Evolutionary conservation across 2,329 filamentous ascomycete genomes (phyloP), one percentile per base, ranked within the genome.

Genomic region (Exophiala oligosperma): DNA sequence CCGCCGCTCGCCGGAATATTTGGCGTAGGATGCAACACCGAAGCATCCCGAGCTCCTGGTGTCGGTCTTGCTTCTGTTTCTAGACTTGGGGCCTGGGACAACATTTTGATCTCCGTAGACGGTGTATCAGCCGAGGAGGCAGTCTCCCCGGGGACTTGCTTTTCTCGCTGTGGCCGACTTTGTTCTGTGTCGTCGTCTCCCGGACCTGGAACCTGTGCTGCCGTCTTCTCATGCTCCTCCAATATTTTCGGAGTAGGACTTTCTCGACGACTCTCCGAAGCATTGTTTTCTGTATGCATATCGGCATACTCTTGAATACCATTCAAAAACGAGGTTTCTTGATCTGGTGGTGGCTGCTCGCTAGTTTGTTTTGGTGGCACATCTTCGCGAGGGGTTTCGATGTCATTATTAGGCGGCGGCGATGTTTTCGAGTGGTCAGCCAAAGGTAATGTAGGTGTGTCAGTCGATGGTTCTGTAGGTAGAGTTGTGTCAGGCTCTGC

Each of bases 281-380:
- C 32, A 28, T 56, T 61, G 44, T 29, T 50, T 14, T 61, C 56
- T 46, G 24, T 44, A 37, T 56, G 44, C 54, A 64, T 49, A 32
- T 66, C 64, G 29, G 75, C 75, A 59, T 76, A 77, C 47, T 77
- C 74, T 24, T 77, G 70, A 52, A 78, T 78, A n/a, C 76, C 76
- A 60, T 72, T 70, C 12, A 77, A 68, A 64, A 79, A 76, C 9
- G 54, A 52, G 38, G 53, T 51, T 48, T 54, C 55, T 11, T 28
- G 17, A 26, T 21, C 12, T n/a, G 41, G 9, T 46, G 37, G 28
- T 46, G 37, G 28, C 38, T 26, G 23, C 29, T 29, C n/a, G 35
- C 28, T 11, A 28, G 9, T 17, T n/a, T 29, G n/a, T 28, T 28
- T 29, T 29, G 24, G 8, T 14, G 46, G n/a, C 24, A 17, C 2